Percentiles rank a stretch among this genome's conserved stretches.
Conservation (phyloP, 768 basidiomycete genomes). For the Pseudohyphozyma bogoriensis region DNA sequence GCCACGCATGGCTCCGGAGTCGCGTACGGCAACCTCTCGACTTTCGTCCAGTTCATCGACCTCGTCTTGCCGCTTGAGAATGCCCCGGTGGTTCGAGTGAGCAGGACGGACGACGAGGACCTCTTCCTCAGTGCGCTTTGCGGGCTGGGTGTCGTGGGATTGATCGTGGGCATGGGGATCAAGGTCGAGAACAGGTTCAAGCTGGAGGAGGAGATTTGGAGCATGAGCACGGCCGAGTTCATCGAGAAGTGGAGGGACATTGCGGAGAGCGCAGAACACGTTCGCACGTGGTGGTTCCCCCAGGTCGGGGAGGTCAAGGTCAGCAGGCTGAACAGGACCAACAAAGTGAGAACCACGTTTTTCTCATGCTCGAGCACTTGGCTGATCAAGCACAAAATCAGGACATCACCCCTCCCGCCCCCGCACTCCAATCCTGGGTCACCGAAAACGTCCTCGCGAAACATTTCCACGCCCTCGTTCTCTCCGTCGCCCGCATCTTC, state of each 20-base stretch:
- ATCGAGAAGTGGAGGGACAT: constrained; percentile 28
- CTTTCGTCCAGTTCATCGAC: constrained; percentile 62
- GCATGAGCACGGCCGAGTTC: constrained; percentile 28
- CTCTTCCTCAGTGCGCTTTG: constrained; percentile 84
- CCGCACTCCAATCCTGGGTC: constrained; percentile 14
- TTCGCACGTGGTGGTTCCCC: constrained; percentile 94
- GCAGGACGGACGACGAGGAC: constrained; percentile 50
- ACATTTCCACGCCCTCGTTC: constrained; percentile 71
- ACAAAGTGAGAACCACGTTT: constrained; percentile 50
- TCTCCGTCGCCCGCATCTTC: constrained; percentile 64
- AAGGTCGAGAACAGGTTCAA: constrained; percentile 73
- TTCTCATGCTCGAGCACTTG: constrained; percentile 3
- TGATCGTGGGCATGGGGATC: constrained; percentile 68
- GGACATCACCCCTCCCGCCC: constrained; percentile 9
- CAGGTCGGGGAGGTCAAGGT: constrained; percentile 61
- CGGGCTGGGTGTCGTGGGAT: constrained; percentile 79
- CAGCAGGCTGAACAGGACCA: constrained; percentile 62
- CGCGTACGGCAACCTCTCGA: constrained; percentile 66
- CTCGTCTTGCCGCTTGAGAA: constrained; percentile 57
- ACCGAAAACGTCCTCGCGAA: constrained; percentile 55
- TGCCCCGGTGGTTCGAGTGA: constrained; percentile 59
- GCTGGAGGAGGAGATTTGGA: constrained; percentile 44
- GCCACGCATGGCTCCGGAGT: constrained; percentile 90
- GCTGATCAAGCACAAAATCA: background rate
- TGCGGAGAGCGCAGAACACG: constrained; percentile 61